Evolutionary conservation across 2,329 filamentous ascomycete genomes (phyloP).

Genomic region (Pseudogymnoascus verrucosus): DNA sequence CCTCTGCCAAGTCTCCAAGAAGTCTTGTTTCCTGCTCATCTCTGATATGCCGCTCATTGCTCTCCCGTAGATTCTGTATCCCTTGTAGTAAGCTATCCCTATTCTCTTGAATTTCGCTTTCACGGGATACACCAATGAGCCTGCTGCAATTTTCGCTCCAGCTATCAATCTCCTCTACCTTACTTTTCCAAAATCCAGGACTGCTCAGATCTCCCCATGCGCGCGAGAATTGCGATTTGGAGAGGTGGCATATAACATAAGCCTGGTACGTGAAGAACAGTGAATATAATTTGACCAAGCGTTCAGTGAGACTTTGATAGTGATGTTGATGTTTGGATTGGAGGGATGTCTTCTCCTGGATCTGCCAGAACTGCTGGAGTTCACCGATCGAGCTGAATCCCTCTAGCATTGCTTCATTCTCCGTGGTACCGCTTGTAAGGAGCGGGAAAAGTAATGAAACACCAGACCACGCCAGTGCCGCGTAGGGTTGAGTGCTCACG

Average conservation of each 20-base stretch:
- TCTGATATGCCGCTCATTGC: neutral
- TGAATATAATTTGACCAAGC: neutral
- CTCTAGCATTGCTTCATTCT: neutral
- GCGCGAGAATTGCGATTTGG: neutral
- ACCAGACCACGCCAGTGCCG: neutral
- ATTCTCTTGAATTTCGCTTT: neutral
- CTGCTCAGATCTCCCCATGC: neutral
- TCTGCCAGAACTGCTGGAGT: neutral
- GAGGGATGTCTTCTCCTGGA: neutral
- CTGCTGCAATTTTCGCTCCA: neutral
- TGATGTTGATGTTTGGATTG: neutral
- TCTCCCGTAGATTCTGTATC: neutral
- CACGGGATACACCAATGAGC: neutral
- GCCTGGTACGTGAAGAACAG: neutral
- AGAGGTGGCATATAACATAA: neutral
- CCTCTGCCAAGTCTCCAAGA: neutral
- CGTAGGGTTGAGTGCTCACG: neutral
- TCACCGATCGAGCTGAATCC: neutral
- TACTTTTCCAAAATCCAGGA: neutral
- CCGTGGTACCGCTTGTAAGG: neutral
- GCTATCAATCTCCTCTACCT: neutral
- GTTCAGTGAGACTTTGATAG: neutral
- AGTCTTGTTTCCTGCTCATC: neutral
- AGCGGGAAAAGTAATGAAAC: neutral
- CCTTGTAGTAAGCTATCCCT: neutral